Evolutionary conservation across 306 rosid species (phyloP).

Genomic region (Echinosophora koreensis): DNA sequence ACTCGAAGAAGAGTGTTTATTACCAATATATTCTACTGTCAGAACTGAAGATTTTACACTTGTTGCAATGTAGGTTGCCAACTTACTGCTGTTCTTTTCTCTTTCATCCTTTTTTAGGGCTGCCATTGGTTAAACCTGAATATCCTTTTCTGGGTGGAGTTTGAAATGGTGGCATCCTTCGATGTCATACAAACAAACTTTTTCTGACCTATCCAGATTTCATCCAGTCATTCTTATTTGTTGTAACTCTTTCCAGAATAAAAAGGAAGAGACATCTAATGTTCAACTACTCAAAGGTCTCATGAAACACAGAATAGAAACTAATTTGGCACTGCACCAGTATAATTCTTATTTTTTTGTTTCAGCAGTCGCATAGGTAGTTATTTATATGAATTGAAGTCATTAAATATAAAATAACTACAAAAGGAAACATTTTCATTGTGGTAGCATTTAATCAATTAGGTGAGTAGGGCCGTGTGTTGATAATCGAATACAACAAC

Average conservation of each 20-base stretch:
- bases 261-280: not conserved
- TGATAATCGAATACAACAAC: constrained; percentile 66
- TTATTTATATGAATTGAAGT: constrained; percentile 37
- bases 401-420: constrained; percentile 25
- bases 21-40: constrained; percentile 35
- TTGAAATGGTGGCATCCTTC: not conserved
- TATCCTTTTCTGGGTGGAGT: constrained; percentile 32
- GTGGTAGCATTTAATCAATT: constrained; percentile 51
- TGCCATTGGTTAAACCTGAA: constrained; percentile 28
- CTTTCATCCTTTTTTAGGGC: constrained; percentile 35
- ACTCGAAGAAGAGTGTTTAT: constrained; percentile 33
- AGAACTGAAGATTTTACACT: constrained; percentile 30
- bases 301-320: not conserved
- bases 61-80: constrained; percentile 28
- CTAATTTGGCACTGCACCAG: constrained; percentile 5
- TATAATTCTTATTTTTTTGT: constrained; percentile 3
- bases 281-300: not conserved
- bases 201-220: not conserved
- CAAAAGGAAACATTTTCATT: constrained; percentile 32
- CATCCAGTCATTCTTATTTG: not conserved
- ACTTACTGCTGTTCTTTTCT: constrained; percentile 29
- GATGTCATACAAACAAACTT: not conserved
- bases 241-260: not conserved
- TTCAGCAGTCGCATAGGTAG: constrained; percentile 17
- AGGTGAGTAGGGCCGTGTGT: constrained; percentile 53